Evolutionary conservation across 768 basidiomycete species (phyloP), one percentile per base, ranked within the genome.

Genomic region (Obba rivulosa): DNA sequence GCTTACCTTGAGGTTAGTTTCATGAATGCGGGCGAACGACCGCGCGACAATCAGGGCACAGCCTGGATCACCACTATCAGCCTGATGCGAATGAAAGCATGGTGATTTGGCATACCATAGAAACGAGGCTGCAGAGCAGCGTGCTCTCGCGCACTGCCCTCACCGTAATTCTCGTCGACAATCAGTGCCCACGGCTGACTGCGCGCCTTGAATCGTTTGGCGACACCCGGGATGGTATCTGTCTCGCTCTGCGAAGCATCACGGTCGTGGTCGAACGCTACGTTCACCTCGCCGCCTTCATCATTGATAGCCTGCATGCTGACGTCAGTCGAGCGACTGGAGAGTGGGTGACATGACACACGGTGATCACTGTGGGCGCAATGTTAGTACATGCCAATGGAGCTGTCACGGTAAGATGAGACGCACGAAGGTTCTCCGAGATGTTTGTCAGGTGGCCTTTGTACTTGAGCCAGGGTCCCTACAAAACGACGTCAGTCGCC

Each of bases 401-500:
- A 22, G 0, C 1, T 41, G 9, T 4, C 8, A 20, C 24, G 9
- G 24, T 31, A 44, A 28, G 17, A 21, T 37, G 45, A 41, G 41
- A 78, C 88, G 60, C 62, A 92, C 92, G 68, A 9, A 94, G 80
- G 66, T 98, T 98, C 68, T 97, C 92, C 3, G 94, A 92, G 51
- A 97, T 96, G 64, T 97, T 97, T 25, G 87, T 86, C 35, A 98
- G 72, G 69, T 98, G 94, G 0, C 91, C 96, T 66, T 98, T 98
- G 74, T 95, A 99, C 72, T 97, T 97, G 55, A 99, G 71, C 96
- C 96, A 99, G 28, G 93, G 91, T 2, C 96, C 96, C 87, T 90
- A 59, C 35, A 51, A 31, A 18, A 41, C 28, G 21, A 42, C 3
- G 42, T 24, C 17, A 14, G 34, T 13, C 10, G 14, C 11, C 14